These are phyloP conservation scores for Candolleomyces aberdarensis DNA, from an alignment of 768 basidiomycete genomes.

Conservation along the genomic window DNA sequence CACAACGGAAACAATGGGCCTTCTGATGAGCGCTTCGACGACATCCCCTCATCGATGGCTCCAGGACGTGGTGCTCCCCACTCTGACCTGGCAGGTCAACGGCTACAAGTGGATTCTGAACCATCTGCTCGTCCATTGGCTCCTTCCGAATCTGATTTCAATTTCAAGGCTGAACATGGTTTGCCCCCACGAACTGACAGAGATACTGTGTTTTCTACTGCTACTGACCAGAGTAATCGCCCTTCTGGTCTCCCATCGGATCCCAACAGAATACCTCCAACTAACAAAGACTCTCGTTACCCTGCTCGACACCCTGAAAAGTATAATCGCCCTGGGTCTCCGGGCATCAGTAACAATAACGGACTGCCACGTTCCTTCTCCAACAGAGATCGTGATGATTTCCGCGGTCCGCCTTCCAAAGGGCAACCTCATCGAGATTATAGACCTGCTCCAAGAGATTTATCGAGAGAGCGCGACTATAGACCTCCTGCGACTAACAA, in stretches of 20 bases:
- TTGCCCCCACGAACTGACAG: not conserved
- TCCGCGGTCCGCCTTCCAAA: not conserved
- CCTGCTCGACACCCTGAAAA: not conserved
- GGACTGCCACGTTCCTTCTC: not conserved
- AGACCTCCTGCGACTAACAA: constrained; percentile 5
- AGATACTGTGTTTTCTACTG: not conserved
- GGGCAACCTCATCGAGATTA: not conserved
- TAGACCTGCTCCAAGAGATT: not conserved
- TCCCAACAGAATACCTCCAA: not conserved
- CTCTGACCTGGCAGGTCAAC: not conserved
- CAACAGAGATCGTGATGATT: not conserved
- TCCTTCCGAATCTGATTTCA: not conserved
- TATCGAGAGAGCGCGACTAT: not conserved
- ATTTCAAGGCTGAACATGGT: not conserved
- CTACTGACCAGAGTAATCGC: not conserved
- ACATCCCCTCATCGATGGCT: not conserved
- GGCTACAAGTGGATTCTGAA: not conserved
- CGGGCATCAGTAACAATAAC: not conserved
- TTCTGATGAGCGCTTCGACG: constrained; percentile 1
- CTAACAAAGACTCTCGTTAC: not conserved
- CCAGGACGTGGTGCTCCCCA: not conserved
- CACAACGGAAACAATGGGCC: not conserved
- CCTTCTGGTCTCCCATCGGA: not conserved
- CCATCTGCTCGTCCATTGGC: not conserved
- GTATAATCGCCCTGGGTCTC: not conserved